Evolutionary conservation across 257 asterid genomes (phyloP), one percentile per base, ranked within the genome.

Genomic region (Rauvolfia tetraphylla): DNA sequence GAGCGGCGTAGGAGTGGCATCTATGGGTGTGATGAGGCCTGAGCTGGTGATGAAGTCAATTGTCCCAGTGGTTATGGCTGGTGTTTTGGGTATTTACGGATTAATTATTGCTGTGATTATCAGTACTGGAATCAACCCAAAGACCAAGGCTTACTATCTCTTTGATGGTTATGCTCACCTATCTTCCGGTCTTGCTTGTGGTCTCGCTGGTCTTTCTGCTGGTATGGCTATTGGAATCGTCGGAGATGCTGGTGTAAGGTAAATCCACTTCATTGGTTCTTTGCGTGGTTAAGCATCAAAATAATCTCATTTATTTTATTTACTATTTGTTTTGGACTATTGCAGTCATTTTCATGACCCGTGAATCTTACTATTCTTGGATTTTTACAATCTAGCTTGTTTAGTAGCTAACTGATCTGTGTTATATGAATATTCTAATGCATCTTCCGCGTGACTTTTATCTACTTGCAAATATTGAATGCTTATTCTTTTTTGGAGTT

Each of bases 21-120:
- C 91, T 41, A 90, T 90, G 92, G 95, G 95, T 48, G 92, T 90
- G 83, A 86, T 90, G 95, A 80, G 92, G 79, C 96, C 93, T 63
- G 96, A 90, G 83, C 80, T 90, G 79, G 96, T 90, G 68, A 90
- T 88, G 93, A 90, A 88, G 80, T 90, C 96, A 13, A 90, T 89
- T n/a, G 93, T 90, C 42, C 96, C 96, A 4, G 92, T 90, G 59
- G 96, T 90, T 78, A 90, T 90, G 96, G 96, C 96, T 83, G 92
- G 96, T 83, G 96, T 90, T 62, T 84, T 89, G 84, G 96, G 96
- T 82, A 90, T 90, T 66, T 90, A 90, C 58, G 93, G 96, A 0
- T 73, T 90, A 73, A 90, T 90, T 84, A 90, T 90, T 80, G 96
- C 93, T 75, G 93, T 90, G 51, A 90, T 88, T 51, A 90, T 90